Evolutionary conservation across 495 filamentous ascomycete species (phyloP), one percentile per base, ranked within the genome.

Genomic region (Podospora anserina): DNA sequence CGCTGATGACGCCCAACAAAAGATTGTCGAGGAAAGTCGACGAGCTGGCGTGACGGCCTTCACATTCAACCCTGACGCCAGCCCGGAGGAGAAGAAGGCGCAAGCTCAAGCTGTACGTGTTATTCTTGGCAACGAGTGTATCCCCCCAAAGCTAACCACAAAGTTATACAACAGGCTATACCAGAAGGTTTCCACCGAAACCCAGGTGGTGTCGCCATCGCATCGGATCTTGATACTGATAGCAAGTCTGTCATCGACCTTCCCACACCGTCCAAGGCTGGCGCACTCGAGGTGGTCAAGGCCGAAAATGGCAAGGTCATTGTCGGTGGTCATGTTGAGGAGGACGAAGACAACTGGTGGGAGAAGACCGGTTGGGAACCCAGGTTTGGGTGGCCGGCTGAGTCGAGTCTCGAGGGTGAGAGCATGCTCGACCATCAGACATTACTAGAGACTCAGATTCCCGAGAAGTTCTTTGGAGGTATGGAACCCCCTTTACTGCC

Each of bases 381-480:
- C 11, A 86, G 88, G 68, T 96, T 97, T 74, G 92, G 91, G 27
- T 84, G 82, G 82, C 81, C 82, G 13, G 76, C 69, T 20, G 85
- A 87, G 53, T 74, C 82, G 28, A 82, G 82, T 16, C 76, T 78
- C 39, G 81, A 87, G 59, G 85, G 82, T 19, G 88, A 88, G 61
- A 93, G 85, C 62, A 75, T 97, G 74, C 82, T 96, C 53, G 93
- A 98, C 75, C 93, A 97, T 76, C 86, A 92, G 72, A 95, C 92
- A 18, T 91, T 88, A 77, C 70, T 99, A n/a, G 95, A 98, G 76
- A 84, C 86, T 23, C 90, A 88, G 75, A 74, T 99, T 23, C 87
- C 92, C 26, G 95, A 99, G 71, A 91, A 93, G 74, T 94, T 94
- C 77, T 99, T 89, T 78, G 95, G 95, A 74, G 92, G 91, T 92